Evolutionary conservation across 2,329 filamentous ascomycete genomes (phyloP), one percentile per base, ranked within the genome.

Genomic region (Fusarium annulatum): DNA sequence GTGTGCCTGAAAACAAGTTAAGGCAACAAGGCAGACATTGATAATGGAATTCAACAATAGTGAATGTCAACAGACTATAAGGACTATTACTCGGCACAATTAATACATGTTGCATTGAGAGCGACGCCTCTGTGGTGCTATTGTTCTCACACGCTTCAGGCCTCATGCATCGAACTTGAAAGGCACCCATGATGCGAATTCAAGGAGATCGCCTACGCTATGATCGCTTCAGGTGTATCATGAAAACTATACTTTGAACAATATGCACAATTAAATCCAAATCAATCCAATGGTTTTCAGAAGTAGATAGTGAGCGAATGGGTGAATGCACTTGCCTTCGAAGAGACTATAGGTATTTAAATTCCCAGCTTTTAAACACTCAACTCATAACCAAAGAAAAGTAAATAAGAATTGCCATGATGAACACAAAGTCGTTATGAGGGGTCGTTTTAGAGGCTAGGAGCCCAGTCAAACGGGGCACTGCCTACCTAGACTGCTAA

Each of bases 1-100:
- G 51, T 68, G 71, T 78, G 71, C 80, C 78, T 73, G 74, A 78
- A 78, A 78, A 68, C 62, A 53, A 63, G 61, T 23, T 77, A 73
- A 81, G 80, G 80, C 80, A 77, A 76, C 75, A 80, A 80, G 78
- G 81, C 81, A 75, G 74, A 80, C 23, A 58, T 28, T 59, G 14
- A 18, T 28, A 21, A 49, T 34, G 30, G 19, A 51, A 49, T 52
- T 36, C 33, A 19, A 30, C 41, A 55, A 41, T 55, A 41, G 28
- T 55, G 49, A 78, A 45, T 23, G 10, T 4, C 23, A 34, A 58
- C 23, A 34, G 16, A 19, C 9, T 41, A 56, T 23, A 15, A 33
- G 42, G 7, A 33, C 14, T 33, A 62, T 28, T 34, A 28, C 28
- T 56, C 21, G 19, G 28, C 28, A 30, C n/a, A 30, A 42, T 57